Base-by-base conservation (phyloP, 2,329 filamentous ascomycete species). In the Thermothelomyces thermophilus region DNA sequence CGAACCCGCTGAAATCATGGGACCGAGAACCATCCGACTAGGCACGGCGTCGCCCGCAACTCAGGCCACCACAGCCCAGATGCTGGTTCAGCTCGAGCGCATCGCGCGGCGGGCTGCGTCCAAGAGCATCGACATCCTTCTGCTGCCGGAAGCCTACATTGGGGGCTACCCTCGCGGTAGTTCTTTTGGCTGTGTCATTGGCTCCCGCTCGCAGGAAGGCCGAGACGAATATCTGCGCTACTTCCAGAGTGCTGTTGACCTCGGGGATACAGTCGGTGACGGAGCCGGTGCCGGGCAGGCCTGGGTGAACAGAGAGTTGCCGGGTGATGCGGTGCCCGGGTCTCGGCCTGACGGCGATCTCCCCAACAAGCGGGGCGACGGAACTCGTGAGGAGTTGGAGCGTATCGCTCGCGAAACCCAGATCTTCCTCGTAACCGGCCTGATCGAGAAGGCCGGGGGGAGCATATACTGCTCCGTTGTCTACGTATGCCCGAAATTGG, bases 71-170 rank as follows among this genome's bases (percentile, higher is more conserved):
- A 75, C 73, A 1, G 43, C 69, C 20, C 70, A 76, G 30, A 94
- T 89, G 1, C 77, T 95, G 48, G 62, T 68, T 6, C 77, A 83
- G 31, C 77, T 95, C 44, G 75, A 82, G 60, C 58, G 66, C 10
- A 80, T 86, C 13, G 83, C 86, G 30, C 70, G 69, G 20, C 69
- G 74, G 31, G 90, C 90, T n/a, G 78, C 83, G 3, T 59, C 65
- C 1, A 63, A 70, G 49, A 58, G 63, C 3, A 69, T 79, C 34
- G 74, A 93, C 64, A 75, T 96, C 43, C 75, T 96, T 24, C 80
- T 96, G 46, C 90, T 96, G 54, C 91, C 91, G 0, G 90, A 97
- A 71, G 90, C 90, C 19, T 95, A 89, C 64, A 76, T 96, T 1
- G 91, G 91, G 41, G 91, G 90, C 1, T 96, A 96, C 64, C 91